Conservation (phyloP, 495 filamentous ascomycete species). For the Lentithecium fluviatile region DNA sequence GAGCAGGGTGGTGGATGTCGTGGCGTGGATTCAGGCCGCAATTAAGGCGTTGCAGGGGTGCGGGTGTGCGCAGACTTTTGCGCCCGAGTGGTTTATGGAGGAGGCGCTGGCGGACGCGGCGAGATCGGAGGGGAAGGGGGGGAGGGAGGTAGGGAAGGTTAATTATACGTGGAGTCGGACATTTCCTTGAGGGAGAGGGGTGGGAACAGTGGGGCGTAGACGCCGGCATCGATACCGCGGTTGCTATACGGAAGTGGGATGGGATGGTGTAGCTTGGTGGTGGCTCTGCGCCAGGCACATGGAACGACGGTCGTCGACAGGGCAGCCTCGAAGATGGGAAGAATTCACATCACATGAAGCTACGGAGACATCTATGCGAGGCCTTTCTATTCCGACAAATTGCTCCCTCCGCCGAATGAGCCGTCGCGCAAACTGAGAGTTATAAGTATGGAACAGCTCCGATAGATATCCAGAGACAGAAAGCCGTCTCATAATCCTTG, state of each 20-base stretch:
- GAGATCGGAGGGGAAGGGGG: not conserved
- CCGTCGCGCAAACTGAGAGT: too few species aligned
- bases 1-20: not conserved
- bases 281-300: not conserved
- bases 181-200: conserved; percentile 22
- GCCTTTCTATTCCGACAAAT: too few species aligned
- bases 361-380: too few species aligned
- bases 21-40: conserved; percentile 9
- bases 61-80: conserved; percentile 21
- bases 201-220: not conserved
- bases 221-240: not conserved
- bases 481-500: too few species aligned
- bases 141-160: conserved; percentile 7
- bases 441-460: too few species aligned
- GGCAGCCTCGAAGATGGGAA: too few species aligned
- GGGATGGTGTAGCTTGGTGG: not conserved
- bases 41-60: conserved; percentile 8
- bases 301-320: too few species aligned
- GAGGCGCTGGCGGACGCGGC: conserved; percentile 11
- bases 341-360: too few species aligned
- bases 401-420: too few species aligned
- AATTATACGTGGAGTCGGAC: conserved; percentile 30
- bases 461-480: too few species aligned
- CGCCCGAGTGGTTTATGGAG: conserved; percentile 7
- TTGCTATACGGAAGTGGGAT: not conserved